Conservation (phyloP, 2,329 filamentous ascomycete species). For the Bipolaris bicolor region DNA sequence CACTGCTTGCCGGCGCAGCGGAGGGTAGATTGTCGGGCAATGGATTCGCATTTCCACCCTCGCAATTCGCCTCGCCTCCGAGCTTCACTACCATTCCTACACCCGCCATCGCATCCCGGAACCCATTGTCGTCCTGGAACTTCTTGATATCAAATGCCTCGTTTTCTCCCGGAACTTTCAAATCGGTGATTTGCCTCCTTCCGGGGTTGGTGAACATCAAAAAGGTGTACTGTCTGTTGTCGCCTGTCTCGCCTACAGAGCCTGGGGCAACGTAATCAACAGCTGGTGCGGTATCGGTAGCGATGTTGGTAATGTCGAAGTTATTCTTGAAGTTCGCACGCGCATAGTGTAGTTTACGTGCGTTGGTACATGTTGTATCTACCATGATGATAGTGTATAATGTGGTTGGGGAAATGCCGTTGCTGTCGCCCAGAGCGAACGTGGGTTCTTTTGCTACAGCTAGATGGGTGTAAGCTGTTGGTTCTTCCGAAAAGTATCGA, state of each 20-base stretch:
- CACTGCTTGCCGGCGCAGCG: conserved; percentile 7
- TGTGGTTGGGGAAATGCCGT: conserved; percentile 34
- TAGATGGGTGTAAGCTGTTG: conserved; percentile 17
- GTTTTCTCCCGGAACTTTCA: conserved; percentile 36
- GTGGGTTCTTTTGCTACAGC: conserved; percentile 37
- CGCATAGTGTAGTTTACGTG: conserved; percentile 40
- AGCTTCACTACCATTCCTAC: conserved; percentile 45
- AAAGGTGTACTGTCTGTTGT: conserved; percentile 41
- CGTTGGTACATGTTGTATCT: conserved; percentile 40
- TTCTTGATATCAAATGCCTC: conserved; percentile 35
- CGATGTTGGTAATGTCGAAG: conserved; percentile 36
- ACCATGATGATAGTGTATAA: conserved; percentile 42
- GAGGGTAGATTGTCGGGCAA: conserved; percentile 14
- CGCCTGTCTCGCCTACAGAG: conserved; percentile 38
- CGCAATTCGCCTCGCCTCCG: conserved; percentile 33
- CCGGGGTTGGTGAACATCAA: conserved; percentile 42
- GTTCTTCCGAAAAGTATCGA: neutral
- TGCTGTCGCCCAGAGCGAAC: conserved; percentile 45
- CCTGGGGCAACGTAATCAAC: conserved; percentile 42
- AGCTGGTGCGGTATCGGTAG: conserved; percentile 20
- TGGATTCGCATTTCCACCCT: conserved; percentile 10
- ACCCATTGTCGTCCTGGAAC: conserved; percentile 41
- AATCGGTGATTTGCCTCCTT: conserved; percentile 23
- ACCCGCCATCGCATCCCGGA: conserved; percentile 37
- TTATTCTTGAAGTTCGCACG: conserved; percentile 42